A percentile compares a stretch with the other conserved stretches of the same genome.
These are phyloP conservation scores for Tetragonia tetragonoides DNA, from an alignment of 148 eudicot genomes.

Conservation along the genomic window DNA sequence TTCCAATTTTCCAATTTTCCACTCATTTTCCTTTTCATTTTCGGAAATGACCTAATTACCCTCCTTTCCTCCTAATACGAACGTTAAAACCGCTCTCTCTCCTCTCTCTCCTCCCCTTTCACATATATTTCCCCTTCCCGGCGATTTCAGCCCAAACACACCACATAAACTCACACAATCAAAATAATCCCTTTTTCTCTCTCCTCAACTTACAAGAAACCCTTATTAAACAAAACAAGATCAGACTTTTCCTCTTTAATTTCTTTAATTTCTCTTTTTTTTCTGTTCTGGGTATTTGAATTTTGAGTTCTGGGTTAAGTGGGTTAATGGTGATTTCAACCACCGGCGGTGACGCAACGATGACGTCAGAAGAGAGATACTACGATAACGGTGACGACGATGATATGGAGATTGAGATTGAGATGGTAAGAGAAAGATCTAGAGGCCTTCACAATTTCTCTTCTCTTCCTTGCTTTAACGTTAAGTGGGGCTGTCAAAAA, in stretches of 20 bases:
- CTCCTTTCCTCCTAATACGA: background rate
- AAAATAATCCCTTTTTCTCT: conserved; percentile 6
- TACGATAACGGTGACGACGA: background rate
- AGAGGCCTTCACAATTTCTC: conserved; percentile 58
- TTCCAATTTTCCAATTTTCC: no score
- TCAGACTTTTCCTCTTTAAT: background rate
- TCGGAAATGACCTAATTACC: background rate
- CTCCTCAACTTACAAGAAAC: background rate
- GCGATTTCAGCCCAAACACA: conserved; percentile 22
- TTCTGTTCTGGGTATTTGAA: background rate
- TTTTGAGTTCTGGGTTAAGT: no score
- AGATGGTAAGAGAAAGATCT: conserved; percentile 47
- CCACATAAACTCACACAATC: conserved; percentile 8
- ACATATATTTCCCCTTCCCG: conserved; percentile 29
- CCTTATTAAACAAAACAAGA: background rate
- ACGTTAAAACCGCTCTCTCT: conserved; percentile 22
- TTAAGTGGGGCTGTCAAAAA: conserved; percentile 62
- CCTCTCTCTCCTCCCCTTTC: conserved; percentile 12
- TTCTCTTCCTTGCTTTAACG: conserved; percentile 37
- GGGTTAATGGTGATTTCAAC: background rate
- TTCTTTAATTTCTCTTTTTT: background rate
- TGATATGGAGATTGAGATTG: conserved; percentile 11
- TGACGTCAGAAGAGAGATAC: background rate
- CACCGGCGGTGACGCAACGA: no score
- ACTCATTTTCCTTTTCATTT: no score